A percentile compares a stretch with the other conserved stretches of the same genome.
Evolutionary conservation across 2,329 filamentous ascomycete genomes (phyloP).

Genomic region (Geosmithia flava): DNA sequence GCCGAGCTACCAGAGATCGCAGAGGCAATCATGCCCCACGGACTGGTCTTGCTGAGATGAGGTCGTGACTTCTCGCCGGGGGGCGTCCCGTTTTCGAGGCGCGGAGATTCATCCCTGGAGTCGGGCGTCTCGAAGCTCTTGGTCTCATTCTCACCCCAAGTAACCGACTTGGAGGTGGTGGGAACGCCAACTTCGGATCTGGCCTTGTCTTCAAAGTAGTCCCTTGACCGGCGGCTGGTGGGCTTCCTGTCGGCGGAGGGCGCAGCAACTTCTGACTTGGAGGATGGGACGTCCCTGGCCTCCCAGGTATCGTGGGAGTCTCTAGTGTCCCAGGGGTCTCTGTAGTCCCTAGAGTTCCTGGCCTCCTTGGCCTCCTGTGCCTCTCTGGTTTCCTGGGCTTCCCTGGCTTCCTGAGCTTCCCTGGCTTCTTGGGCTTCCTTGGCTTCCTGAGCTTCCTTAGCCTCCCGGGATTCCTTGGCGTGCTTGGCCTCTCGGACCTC

Average conservation of each 20-base stretch:
- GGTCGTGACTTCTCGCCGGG: conserved; percentile 17
- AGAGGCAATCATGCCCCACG: conserved; percentile 41
- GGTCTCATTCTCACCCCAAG: conserved; percentile 53
- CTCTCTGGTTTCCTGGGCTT: background rate
- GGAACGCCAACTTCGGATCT: conserved; percentile 19
- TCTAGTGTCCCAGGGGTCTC: background rate
- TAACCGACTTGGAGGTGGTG: conserved; percentile 41
- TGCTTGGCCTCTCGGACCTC: conserved; percentile 4
- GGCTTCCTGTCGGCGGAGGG: background rate
- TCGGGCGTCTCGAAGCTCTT: conserved; percentile 52
- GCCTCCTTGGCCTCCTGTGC: background rate
- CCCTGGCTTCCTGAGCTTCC: background rate
- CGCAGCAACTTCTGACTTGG: conserved; percentile 1
- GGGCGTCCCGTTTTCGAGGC: conserved; percentile 5
- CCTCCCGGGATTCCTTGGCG: conserved; percentile 4
- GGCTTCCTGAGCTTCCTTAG: background rate
- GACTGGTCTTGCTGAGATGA: conserved; percentile 24
- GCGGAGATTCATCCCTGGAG: conserved; percentile 16
- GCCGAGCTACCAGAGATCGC: conserved; percentile 30
- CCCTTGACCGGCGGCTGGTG: conserved; percentile 2
- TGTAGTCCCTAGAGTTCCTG: too few species aligned
- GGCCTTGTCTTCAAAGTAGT: conserved; percentile 7
- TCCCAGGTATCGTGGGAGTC: background rate
- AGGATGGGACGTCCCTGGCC: background rate
- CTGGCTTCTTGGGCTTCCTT: background rate